phyloP scores from a whole-genome alignment of 2,329 filamentous ascomycete species.

The Penicillium sp. region DNA sequence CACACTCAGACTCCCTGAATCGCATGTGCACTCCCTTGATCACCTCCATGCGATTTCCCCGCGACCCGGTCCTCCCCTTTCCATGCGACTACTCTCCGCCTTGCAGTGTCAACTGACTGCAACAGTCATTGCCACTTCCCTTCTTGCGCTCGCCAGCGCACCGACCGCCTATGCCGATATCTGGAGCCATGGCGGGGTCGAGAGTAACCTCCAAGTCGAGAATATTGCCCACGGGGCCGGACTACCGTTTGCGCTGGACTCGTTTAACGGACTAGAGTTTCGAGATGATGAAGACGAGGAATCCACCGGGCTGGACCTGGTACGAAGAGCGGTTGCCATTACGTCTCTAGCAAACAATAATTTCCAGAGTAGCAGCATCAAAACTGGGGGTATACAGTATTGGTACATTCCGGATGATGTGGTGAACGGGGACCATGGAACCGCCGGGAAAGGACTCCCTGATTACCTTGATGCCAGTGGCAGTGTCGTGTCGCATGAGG shows the following conservation, averaged over 20 bases:
- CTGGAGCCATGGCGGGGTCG: slow-evolving; percentile 46
- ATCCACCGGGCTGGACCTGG: slow-evolving; percentile 46
- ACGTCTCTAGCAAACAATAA: slow-evolving; percentile 65
- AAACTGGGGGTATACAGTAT: slow-evolving; percentile 61
- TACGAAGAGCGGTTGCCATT: slow-evolving; percentile 50
- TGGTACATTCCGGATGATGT: slow-evolving; percentile 65
- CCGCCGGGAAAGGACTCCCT: slow-evolving; percentile 35
- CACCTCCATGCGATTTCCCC: slow-evolving; percentile 9
- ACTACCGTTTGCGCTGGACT: slow-evolving; percentile 27
- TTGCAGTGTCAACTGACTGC: slow-evolving; percentile 72
- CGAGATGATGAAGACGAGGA: slow-evolving; percentile 33
- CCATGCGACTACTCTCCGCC: slow-evolving; percentile 56
- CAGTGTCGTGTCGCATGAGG: slow-evolving; percentile 13
- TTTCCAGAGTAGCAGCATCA: slow-evolving; percentile 60
- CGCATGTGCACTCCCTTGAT: neutral
- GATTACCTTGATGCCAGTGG: slow-evolving; percentile 25
- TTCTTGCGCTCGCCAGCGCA: slow-evolving; percentile 60
- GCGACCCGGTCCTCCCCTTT: slow-evolving; percentile 13
- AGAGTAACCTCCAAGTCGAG: slow-evolving; percentile 48
- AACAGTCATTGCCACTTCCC: slow-evolving; percentile 62
- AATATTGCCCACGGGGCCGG: slow-evolving; percentile 34
- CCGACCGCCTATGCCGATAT: slow-evolving; percentile 65
- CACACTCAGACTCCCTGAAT: neutral
- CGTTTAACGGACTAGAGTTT: slow-evolving; percentile 33
- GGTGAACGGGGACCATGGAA: slow-evolving; percentile 49